Percentiles rank a stretch among this genome's conserved stretches.
phyloP scores from a whole-genome alignment of 768 basidiomycete species.

The Cytidiella melzeri region DNA sequence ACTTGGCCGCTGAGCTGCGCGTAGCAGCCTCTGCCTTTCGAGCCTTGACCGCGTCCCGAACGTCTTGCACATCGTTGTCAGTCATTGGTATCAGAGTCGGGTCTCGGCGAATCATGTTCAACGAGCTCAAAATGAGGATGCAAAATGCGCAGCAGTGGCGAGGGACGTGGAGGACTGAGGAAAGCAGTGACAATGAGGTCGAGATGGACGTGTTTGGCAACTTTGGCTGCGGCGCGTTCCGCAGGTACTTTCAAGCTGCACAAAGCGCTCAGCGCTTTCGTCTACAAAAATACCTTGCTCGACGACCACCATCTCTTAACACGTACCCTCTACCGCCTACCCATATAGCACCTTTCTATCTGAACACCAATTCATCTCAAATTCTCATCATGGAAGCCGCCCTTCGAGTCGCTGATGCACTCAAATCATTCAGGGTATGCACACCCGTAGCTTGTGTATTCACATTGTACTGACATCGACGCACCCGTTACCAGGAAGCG shows the following conservation, averaged over 20 bases:
- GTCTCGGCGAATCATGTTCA: constrained; percentile 64
- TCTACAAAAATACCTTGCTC: constrained; percentile 3
- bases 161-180: not conserved
- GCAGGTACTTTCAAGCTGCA: not conserved
- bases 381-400: constrained; percentile 54
- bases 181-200: not conserved
- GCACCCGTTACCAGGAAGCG: constrained; percentile 53
- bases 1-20: not conserved
- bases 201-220: not conserved
- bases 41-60: constrained; percentile 40
- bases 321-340: constrained; percentile 5
- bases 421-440: constrained; percentile 68
- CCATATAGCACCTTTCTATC: not conserved
- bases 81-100: constrained; percentile 74
- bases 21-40: not conserved
- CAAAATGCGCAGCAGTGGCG: not conserved
- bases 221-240: constrained; percentile 2
- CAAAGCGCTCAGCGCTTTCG: constrained; percentile 3
- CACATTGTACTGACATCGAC: not conserved
- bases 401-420: constrained; percentile 57
- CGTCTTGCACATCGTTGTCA: constrained; percentile 74
- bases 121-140: constrained; percentile 1
- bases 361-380: too few relatives aligned
- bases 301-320: not conserved
- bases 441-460: not conserved